phyloP scores from a whole-genome alignment of 2,329 filamentous ascomycete species.

The Colletotrichum shisoi region DNA sequence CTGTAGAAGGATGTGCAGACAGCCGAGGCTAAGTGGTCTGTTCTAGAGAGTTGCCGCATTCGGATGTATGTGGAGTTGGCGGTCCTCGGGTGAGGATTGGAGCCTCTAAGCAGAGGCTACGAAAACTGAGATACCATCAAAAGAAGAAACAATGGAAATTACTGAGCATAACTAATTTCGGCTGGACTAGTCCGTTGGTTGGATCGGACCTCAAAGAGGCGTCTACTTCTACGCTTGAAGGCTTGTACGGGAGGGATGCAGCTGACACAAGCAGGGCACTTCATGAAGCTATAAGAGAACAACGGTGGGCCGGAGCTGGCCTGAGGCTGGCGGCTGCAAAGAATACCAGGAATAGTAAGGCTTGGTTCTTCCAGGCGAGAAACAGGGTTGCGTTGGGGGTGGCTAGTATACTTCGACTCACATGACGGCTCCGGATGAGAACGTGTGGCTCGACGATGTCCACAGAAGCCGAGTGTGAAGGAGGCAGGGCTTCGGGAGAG shows the following conservation, averaged over 20 bases:
- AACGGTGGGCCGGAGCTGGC: neutral
- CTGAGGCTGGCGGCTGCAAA: neutral
- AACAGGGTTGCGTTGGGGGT: conserved; percentile 19
- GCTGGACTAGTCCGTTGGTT: neutral
- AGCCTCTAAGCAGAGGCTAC: conserved; percentile 26
- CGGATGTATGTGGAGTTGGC: conserved; percentile 21
- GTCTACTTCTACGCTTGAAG: neutral
- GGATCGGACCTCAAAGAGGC: neutral
- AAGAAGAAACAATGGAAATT: conserved; percentile 35
- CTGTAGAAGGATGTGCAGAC: conserved; percentile 1
- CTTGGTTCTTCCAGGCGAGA: neutral
- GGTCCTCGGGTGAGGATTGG: conserved; percentile 11
- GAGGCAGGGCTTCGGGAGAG: neutral
- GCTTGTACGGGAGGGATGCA: neutral
- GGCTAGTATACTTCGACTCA: conserved; percentile 11
- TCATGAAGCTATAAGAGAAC: neutral
- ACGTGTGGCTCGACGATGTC: conserved; percentile 6
- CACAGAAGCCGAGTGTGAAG: neutral
- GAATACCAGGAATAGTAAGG: neutral
- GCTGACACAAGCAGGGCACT: neutral
- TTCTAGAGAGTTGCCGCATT: conserved; percentile 20
- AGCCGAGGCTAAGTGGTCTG: neutral
- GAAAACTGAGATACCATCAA: conserved; percentile 38
- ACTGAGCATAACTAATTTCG: neutral
- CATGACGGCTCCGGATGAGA: neutral